Conservation (phyloP, 2,329 filamentous ascomycete genomes). For the Aphanoascus verrucosus region DNA sequence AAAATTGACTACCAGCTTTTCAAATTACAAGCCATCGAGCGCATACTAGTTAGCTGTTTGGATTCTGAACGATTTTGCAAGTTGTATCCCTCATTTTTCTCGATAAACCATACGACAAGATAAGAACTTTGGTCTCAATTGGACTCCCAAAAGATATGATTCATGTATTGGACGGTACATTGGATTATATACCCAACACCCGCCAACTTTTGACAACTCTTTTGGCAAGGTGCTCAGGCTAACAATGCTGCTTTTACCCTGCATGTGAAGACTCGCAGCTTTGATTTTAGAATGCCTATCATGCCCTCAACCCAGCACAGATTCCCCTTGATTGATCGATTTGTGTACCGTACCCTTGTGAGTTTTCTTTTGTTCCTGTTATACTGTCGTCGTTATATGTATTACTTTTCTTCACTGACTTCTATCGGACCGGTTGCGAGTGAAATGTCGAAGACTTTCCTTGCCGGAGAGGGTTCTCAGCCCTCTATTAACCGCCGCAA, state of each 20-base stretch:
- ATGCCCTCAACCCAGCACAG: not conserved
- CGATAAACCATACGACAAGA: not conserved
- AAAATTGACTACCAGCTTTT: too few relatives aligned
- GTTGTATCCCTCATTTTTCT: not conserved
- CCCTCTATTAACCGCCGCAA: not conserved
- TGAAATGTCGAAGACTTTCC: not conserved
- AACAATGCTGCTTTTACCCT: not conserved
- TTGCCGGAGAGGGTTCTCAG: too few relatives aligned
- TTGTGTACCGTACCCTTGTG: not conserved
- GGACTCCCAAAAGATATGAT: slow-evolving; percentile 9
- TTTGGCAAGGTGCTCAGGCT: not conserved
- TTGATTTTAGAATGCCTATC: slow-evolving; percentile 2
- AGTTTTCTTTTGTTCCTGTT: slow-evolving; percentile 1
- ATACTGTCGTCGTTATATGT: slow-evolving; percentile 6
- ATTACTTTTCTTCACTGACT: not conserved
- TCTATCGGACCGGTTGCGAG: not conserved
- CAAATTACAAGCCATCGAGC: not conserved
- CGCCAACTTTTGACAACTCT: not conserved
- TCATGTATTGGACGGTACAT: slow-evolving; percentile 17
- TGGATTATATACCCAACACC: slow-evolving; percentile 14
- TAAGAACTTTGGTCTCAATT: slow-evolving; percentile 2
- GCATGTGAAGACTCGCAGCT: not conserved
- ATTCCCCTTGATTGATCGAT: not conserved
- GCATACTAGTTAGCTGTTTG: not conserved
- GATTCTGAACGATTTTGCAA: not conserved